Percentiles rank a stretch among this genome's conserved stretches.
These are phyloP conservation scores for Phytophthora nicotianae DNA, from an alignment of 352 stramenopile genomes.

Conservation along the genomic window DNA sequence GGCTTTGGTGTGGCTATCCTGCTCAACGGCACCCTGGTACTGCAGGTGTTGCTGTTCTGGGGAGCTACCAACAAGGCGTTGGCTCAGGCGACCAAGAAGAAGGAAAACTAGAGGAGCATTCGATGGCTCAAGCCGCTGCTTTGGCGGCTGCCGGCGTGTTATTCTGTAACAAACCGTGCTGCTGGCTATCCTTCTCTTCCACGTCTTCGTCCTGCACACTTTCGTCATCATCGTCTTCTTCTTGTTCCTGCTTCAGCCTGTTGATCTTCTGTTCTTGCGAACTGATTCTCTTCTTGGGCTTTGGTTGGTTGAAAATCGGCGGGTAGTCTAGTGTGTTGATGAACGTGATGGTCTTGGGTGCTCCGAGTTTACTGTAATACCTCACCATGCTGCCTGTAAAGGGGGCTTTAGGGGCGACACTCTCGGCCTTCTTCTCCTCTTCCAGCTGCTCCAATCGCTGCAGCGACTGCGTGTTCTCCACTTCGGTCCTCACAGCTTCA, in stretches of 20 bases:
- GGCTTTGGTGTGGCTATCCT: conserved; percentile 75
- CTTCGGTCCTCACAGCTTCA: conserved; percentile 78
- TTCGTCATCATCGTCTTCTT: conserved; percentile 41
- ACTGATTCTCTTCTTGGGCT: conserved; percentile 60
- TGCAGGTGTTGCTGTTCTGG: conserved; percentile 87
- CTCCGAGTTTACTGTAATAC: conserved; percentile 66
- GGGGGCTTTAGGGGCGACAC: conserved; percentile 65
- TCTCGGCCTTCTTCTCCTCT: conserved; percentile 83
- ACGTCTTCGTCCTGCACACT: conserved; percentile 25
- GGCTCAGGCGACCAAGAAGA: conserved; percentile 65
- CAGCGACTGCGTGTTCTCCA: conserved; percentile 83
- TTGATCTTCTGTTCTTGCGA: conserved; percentile 41
- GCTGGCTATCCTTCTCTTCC: conserved; percentile 37
- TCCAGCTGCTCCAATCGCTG: conserved; percentile 79
- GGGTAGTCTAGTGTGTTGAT: conserved; percentile 73
- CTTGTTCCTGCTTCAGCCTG: conserved; percentile 28
- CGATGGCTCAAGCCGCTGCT: conserved; percentile 25
- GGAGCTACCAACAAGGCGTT: conserved; percentile 79
- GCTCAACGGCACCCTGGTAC: conserved; percentile 79
- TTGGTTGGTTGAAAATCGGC: conserved; percentile 65
- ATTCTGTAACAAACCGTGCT: conserved; percentile 34
- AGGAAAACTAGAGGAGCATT: conserved; percentile 25
- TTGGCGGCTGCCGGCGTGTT: conserved; percentile 21
- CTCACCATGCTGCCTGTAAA: conserved; percentile 73
- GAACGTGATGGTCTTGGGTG: conserved; percentile 84